Evolutionary conservation across 2,329 filamentous ascomycete species (phyloP).

Genomic region (Corynespora cassiicola): DNA sequence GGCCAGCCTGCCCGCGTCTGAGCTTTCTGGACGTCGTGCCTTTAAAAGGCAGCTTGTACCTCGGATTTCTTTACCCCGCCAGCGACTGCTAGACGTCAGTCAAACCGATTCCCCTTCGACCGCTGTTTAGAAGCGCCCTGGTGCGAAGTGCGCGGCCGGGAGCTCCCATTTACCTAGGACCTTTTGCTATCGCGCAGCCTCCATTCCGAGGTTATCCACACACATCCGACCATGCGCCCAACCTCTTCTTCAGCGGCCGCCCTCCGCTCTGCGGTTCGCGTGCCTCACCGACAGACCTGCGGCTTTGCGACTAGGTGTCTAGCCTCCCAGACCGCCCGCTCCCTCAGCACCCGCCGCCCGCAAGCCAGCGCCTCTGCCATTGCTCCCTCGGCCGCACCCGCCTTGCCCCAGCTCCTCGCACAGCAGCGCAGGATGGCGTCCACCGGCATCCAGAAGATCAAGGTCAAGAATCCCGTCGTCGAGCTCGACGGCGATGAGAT

Average conservation of each 20-base stretch:
- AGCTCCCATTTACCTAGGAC: constrained; percentile 5
- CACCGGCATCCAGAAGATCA: constrained; percentile 95
- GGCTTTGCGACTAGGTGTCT: constrained; percentile 39
- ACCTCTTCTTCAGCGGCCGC: constrained; percentile 33
- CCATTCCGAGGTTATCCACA: constrained; percentile 35
- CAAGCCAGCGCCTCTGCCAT: constrained; percentile 19
- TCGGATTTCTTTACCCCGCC: constrained; percentile 41
- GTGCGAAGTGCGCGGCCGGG: too few relatives aligned
- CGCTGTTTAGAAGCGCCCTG: background rate
- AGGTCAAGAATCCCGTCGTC: constrained; percentile 98
- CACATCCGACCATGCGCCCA: constrained; percentile 34
- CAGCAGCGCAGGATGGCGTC: constrained; percentile 42
- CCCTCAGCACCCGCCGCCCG: constrained; percentile 22
- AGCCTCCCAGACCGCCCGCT: constrained; percentile 24
- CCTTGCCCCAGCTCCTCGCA: constrained; percentile 13
- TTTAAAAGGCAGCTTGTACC: constrained; percentile 10
- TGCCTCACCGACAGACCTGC: constrained; percentile 26
- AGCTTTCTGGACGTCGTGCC: constrained; percentile 2
- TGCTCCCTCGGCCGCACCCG: constrained; percentile 8
- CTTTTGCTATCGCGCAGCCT: too few relatives aligned
- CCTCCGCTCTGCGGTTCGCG: constrained; percentile 29
- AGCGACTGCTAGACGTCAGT: constrained; percentile 17
- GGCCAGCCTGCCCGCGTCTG: background rate
- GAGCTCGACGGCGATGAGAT: constrained; percentile 95
- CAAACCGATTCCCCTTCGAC: constrained; percentile 1